Evolutionary conservation across 108 stramenopile species (phyloP).

Genomic region (Stephanodiscus triporus): DNA sequence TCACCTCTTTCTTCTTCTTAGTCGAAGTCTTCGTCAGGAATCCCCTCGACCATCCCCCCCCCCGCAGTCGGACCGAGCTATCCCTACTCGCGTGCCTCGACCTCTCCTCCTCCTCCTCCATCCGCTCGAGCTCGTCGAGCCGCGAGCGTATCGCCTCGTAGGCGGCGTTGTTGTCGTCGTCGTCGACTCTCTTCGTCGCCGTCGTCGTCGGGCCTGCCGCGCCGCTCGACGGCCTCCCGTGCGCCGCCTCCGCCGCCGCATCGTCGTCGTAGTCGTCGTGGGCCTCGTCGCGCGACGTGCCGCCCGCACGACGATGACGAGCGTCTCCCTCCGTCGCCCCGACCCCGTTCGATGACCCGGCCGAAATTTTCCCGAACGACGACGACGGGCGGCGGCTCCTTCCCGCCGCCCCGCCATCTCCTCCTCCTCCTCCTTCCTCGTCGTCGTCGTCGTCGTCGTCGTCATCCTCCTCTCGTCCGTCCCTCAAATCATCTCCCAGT

Average conservation of each 20-base stretch:
- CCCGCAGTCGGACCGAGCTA: conserved; percentile 18
- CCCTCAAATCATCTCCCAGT: conserved; percentile 28
- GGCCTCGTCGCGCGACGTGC: background rate
- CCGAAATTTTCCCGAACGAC: too few species aligned
- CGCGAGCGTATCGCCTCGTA: conserved; percentile 28
- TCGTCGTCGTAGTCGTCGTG: too few species aligned
- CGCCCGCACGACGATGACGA: background rate
- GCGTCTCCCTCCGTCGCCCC: too few species aligned
- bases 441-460: too few species aligned
- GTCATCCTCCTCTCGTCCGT: too few species aligned
- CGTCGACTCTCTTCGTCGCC: conserved; percentile 6
- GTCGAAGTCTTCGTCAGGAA: conserved; percentile 19
- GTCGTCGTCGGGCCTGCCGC: too few species aligned
- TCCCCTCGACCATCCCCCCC: conserved; percentile 47
- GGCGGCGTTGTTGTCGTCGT: conserved; percentile 15
- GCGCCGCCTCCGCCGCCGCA: too few species aligned
- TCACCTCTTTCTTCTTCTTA: background rate
- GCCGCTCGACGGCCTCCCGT: too few species aligned
- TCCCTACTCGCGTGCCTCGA: background rate
- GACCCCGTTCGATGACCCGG: too few species aligned
- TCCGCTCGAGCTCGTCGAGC: conserved; percentile 40
- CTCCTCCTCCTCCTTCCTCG: too few species aligned
- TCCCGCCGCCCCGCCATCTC: too few species aligned
- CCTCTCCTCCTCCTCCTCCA: conserved; percentile 28
- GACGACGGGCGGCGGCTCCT: too few species aligned